Evolutionary conservation across 331 rosid genomes (phyloP), one percentile per base, ranked within the genome.

Genomic region (Pyracantha coccinea): DNA sequence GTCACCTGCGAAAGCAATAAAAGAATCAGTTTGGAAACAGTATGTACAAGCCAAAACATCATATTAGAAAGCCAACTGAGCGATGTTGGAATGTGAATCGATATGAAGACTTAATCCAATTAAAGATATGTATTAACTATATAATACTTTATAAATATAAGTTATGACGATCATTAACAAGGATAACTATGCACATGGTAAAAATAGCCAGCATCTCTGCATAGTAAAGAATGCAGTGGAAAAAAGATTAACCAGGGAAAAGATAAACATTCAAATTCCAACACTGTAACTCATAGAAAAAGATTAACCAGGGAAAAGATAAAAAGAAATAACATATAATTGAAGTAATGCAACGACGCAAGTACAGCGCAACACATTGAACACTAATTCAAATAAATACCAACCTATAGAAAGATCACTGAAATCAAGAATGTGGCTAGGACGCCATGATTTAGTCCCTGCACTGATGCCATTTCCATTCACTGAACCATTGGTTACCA

Each of bases 401-500:
- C 66, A 77, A 94, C 99, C 99, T 50, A 90, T 72, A 14, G 97
- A 90, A 80, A 94, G 88, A 89, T 92, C 84, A 64, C 97, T 92
- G 85, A 94, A 92, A 83, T 94, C 99, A 85, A 94, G 96, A 74
- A 92, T 83, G 88, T 94, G 72, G 83, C 89, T 92, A 54, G 97
- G 96, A 57, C 32, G 57, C 96, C 99, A 94, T 58, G 95, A 90
- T 66, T 82, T 87, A 68, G 78, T 81, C 64, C 57, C 81, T 83
- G 44, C 63, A 67, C n/a, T 23, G 38, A 64, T 89, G 75, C 74
- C 81, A 64, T 35, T 24, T 62, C 69, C 86, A 81, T 84, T 77
- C 45, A 23, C 58, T 24, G 74, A 81, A 35, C 79, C 80, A 73
- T 80, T 81, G 74, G 64, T 69, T 68, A 24, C 77, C 75, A 10